phyloP scores from a whole-genome alignment of 108 stramenopile genomes.

The Skeletonema marinoi region DNA sequence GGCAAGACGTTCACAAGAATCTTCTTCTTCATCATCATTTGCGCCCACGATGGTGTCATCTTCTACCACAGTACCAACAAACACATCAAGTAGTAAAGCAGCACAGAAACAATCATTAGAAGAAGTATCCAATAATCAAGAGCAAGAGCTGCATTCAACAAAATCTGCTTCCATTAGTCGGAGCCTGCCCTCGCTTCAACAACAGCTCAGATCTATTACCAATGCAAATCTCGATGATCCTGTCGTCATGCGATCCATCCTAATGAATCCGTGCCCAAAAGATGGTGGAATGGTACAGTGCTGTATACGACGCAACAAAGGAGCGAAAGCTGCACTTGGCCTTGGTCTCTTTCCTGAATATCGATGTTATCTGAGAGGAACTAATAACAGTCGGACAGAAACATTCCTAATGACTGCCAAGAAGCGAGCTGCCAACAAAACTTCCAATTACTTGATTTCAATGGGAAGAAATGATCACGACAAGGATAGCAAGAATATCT shows the following conservation, averaged over 20 bases:
- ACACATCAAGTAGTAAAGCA: background rate
- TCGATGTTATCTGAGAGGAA: slow-evolving; percentile 64
- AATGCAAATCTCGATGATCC: slow-evolving; percentile 48
- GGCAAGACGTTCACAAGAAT: background rate
- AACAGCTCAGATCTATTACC: slow-evolving; percentile 27
- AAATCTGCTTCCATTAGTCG: background rate
- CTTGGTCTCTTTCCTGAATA: slow-evolving; percentile 76
- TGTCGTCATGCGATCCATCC: slow-evolving; percentile 52
- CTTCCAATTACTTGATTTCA: slow-evolving; percentile 88
- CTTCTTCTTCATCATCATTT: background rate
- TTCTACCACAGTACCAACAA: background rate
- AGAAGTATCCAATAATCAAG: background rate
- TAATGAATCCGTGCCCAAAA: slow-evolving; percentile 72
- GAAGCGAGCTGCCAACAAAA: slow-evolving; percentile 82
- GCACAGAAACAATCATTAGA: background rate
- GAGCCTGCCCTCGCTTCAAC: background rate
- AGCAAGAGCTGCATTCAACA: background rate
- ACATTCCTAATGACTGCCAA: slow-evolving; percentile 88
- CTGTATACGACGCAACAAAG: slow-evolving; percentile 78
- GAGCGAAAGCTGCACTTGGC: slow-evolving; percentile 54
- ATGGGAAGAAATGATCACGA: slow-evolving; percentile 76
- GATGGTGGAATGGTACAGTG: slow-evolving; percentile 80
- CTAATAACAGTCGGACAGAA: slow-evolving; percentile 57
- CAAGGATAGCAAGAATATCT: slow-evolving; percentile 63
- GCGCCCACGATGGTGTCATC: background rate